Base-by-base conservation (phyloP, 1,139 yeast species). In the Suhomyces atakaporum region DNA sequence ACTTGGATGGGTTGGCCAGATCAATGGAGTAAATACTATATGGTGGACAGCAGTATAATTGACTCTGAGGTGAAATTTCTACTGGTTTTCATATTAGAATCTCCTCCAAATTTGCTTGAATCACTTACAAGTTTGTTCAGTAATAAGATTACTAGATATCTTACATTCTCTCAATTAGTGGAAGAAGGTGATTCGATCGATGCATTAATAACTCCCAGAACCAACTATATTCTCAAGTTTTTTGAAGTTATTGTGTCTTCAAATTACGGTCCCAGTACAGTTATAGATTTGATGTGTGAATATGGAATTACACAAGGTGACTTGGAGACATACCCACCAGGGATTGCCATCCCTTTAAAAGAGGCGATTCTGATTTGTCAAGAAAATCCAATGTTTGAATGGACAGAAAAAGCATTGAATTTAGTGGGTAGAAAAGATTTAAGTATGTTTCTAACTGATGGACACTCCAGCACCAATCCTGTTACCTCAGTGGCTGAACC, bases 1-100 rank as follows among this genome's bases (percentile, higher is more conserved):
- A 45, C 63, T 8, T 77, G 88, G 81, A 77, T 84, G 76, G 81
- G 84, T 2, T 88, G 96, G 96, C 76, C 82, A 3, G 75, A 68
- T 0, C 42, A 54, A 0, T 89, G 97, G 96, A 56, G 61, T 12
- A 54, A 58, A 2, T 81, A 80, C 51, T 86, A 87, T 51, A 65
- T 58, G 56, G 47, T 63, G 6, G 64, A 62, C 23, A 25, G 35
- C 1, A 33, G 31, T 2, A 26, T 27, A 2, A 49, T 64, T 7
- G 72, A 66, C 44, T 41, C 40, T 29, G 53, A 51, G 11, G 43
- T 51, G 3, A 47, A 51, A 33, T 65, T 78, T 30, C 52, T 72
- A 2, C 74, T 67, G 57, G 66, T 69, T 3, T 70, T 71, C 33
- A 63, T 75, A 7, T 43, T 77, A 8, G 60, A 65, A 2, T 40